Percentiles rank a stretch among this genome's conserved stretches.
Conservation (phyloP, 2,329 filamentous ascomycete species). For the Pseudocercospora fuligena region DNA sequence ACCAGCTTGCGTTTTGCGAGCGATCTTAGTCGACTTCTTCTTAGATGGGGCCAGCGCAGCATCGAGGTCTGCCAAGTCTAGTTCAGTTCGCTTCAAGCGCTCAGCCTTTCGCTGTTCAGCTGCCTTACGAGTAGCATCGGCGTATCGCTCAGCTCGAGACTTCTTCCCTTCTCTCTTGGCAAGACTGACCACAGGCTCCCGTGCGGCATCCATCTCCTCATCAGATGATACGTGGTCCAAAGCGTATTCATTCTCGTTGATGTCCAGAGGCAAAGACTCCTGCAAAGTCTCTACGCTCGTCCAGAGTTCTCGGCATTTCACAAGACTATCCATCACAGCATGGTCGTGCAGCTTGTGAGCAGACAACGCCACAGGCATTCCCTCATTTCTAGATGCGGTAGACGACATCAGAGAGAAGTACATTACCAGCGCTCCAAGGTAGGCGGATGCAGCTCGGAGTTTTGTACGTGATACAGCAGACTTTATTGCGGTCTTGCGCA, state of each 20-base stretch:
- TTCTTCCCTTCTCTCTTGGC: constrained; percentile 47
- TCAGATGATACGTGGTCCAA: constrained; percentile 13
- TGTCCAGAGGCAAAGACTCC: constrained; percentile 19
- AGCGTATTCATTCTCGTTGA: constrained; percentile 10
- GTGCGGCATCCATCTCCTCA: constrained; percentile 32
- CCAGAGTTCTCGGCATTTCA: constrained; percentile 84
- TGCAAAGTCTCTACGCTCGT: constrained; percentile 69
- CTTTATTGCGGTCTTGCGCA: constrained; percentile 22
- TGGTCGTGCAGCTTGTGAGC: constrained; percentile 86
- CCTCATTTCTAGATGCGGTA: constrained; percentile 63
- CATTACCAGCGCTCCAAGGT: constrained; percentile 84
- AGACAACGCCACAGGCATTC: constrained; percentile 63
- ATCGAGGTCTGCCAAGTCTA: constrained; percentile 74
- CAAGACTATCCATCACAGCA: constrained; percentile 82
- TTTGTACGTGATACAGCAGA: constrained; percentile 57
- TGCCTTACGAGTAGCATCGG: constrained; percentile 59
- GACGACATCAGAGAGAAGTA: constrained; percentile 95
- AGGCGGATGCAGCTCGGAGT: constrained; percentile 80
- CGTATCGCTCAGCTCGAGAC: constrained; percentile 56
- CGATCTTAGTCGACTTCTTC: constrained; percentile 24
- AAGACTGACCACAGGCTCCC: neutral
- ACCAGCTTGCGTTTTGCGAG: constrained; percentile 40
- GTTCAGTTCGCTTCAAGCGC: constrained; percentile 63
- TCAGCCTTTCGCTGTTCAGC: constrained; percentile 60
- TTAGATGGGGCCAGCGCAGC: constrained; percentile 57